phyloP scores from a whole-genome alignment of 257 asterid species.

The Solanum clarkiae region DNA sequence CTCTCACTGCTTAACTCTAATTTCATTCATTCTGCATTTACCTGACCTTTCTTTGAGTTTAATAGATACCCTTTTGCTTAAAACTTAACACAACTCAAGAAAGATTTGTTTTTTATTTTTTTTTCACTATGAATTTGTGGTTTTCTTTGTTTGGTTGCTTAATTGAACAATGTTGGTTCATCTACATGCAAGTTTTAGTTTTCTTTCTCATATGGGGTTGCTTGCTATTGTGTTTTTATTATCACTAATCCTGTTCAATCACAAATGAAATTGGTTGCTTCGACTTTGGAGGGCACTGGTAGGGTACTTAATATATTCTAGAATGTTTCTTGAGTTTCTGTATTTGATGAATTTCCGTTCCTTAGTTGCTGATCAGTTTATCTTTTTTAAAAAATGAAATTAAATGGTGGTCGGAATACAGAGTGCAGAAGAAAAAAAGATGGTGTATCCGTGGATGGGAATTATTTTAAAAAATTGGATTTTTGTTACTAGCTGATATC shows the following conservation, averaged over 20 bases:
- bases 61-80: background rate
- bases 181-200: background rate
- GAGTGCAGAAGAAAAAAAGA: background rate
- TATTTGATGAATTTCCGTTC: background rate
- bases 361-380: background rate
- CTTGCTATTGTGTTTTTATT: background rate
- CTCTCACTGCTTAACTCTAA: background rate
- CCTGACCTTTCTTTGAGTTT: background rate
- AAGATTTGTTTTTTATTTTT: background rate
- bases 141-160: background rate
- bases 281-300: background rate
- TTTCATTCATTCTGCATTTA: background rate
- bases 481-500: background rate
- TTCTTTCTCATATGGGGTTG: background rate
- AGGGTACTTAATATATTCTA: background rate
- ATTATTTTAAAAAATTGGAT: background rate
- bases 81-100: background rate
- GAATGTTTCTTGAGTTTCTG: background rate
- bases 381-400: background rate
- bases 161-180: background rate
- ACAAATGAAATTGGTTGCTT: background rate
- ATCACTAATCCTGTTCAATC: background rate
- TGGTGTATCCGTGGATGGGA: background rate
- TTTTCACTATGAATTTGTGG: background rate
- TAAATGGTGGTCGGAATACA: background rate